Evolutionary conservation across 768 basidiomycete genomes (phyloP), one percentile per base, ranked within the genome.

Genomic region (Gelatoporia subvermispora): DNA sequence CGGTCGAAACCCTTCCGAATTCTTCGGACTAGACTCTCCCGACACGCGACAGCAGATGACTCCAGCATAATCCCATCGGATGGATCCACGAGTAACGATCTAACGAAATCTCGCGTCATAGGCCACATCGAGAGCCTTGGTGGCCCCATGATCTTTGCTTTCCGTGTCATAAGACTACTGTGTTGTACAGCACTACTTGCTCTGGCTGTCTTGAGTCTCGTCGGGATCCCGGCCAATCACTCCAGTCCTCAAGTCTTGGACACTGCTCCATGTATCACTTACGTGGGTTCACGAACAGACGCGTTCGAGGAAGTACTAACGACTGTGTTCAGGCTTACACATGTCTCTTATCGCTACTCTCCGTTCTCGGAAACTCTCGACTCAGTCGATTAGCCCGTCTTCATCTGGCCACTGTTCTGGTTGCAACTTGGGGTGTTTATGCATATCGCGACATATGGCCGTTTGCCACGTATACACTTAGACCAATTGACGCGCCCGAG

Each of bases 361-460:
- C 61, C 10, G 37, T 61, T 0, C 37, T 52, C 1, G 47, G 56
- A 9, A 49, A 45, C n/a, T 47, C 38, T 10, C 24, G 36, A 5
- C 38, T 55, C n/a, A 56, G 49, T n/a, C 47, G 20, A 2, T n/a
- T 58, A 15, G 62, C 65, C 4, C 70, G 69, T 20, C 63, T 62
- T 9, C 82, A 85, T 57, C 63, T 79, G 48, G 73, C 71, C 44
- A 58, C 65, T n/a, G 56, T 84, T 2, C 64, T 84, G 9, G 55
- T 80, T n/a, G 63, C 67, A 22, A 67, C 68, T 4, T 77, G 78
- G 59, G 55, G 56, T 9, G 69, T 81, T 7, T 85, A 74, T 54
- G 64, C 66, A 24, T 82, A 81, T 56, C 74, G 83, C n/a, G 75
- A 80, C 57, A 44, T 86, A 7, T 82, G 72, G 60, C 85, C 84